Conservation (phyloP, 805 yeast species). For the Saccharomycopsis sp. region DNA sequence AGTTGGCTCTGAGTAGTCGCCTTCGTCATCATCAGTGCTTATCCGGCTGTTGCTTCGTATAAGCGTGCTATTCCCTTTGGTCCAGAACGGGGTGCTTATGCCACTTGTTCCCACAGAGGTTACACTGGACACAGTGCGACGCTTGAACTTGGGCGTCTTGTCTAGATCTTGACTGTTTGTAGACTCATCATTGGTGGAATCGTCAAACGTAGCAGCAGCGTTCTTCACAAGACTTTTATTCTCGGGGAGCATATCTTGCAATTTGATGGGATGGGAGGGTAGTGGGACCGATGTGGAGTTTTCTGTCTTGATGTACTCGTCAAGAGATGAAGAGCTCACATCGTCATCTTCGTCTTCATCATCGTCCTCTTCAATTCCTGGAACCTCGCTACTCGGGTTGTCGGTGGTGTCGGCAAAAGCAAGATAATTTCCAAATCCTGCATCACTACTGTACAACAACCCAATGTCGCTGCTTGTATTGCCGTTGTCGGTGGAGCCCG, state of each 20-base stretch:
- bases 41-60: not conserved
- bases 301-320: slow-evolving; percentile 9
- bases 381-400: not conserved
- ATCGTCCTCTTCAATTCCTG: not conserved
- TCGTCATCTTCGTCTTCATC: slow-evolving; percentile 7
- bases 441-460: slow-evolving; percentile 10
- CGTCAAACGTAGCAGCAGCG: not conserved
- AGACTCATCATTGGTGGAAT: not conserved
- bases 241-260: not conserved
- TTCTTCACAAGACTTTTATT: not conserved
- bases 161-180: slow-evolving; percentile 12
- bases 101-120: no score
- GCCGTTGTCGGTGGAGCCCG: not conserved
- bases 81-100: slow-evolving; percentile 4
- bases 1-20: slow-evolving; percentile 14
- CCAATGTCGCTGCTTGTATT: not conserved
- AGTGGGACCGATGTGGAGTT: not conserved
- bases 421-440: not conserved
- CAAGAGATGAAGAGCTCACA: slow-evolving; percentile 6
- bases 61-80: not conserved
- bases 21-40: not conserved
- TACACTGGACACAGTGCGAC: not conserved
- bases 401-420: slow-evolving; percentile 3
- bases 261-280: not conserved
- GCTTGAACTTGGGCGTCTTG: slow-evolving; percentile 16